phyloP scores from a whole-genome alignment of 2,329 filamentous ascomycete species.

The Aphanoascus verrucosus region DNA sequence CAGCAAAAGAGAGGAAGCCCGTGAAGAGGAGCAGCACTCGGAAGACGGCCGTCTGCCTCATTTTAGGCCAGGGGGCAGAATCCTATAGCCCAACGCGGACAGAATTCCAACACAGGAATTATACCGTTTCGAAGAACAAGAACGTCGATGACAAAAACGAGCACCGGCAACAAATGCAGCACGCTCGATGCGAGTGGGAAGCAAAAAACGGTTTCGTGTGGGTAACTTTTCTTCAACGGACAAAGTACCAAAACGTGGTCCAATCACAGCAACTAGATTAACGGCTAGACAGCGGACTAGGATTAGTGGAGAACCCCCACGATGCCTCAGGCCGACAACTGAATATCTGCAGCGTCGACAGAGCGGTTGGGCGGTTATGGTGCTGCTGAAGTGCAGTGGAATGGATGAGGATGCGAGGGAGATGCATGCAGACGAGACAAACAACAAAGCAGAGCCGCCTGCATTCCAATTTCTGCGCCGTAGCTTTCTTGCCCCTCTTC shows the following conservation, averaged over 20 bases:
- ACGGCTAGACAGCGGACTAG: background rate
- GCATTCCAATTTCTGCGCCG: background rate
- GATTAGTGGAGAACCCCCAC: background rate
- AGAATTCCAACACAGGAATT: background rate
- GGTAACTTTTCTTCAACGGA: background rate
- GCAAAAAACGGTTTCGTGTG: background rate
- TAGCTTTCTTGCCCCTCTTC: background rate
- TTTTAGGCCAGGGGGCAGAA: slow-evolving; percentile 35
- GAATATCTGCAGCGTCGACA: too few species aligned
- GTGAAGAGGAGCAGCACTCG: slow-evolving; percentile 52
- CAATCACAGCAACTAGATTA: slow-evolving; percentile 15
- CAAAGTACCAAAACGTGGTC: slow-evolving; percentile 13
- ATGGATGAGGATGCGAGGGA: background rate
- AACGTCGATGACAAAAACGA: background rate
- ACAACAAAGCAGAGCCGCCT: background rate
- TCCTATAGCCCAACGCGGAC: background rate
- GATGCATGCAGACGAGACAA: background rate
- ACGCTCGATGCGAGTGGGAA: background rate
- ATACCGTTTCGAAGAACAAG: background rate
- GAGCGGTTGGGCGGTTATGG: background rate
- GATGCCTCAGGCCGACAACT: background rate
- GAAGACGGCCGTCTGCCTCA: slow-evolving; percentile 57
- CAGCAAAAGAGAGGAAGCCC: slow-evolving; percentile 54
- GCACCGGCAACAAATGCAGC: background rate
- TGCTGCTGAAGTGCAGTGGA: background rate